These are phyloP conservation scores for Berkeleyomyces basicola DNA, from an alignment of 2,329 filamentous ascomycete genomes.

Conservation along the genomic window DNA sequence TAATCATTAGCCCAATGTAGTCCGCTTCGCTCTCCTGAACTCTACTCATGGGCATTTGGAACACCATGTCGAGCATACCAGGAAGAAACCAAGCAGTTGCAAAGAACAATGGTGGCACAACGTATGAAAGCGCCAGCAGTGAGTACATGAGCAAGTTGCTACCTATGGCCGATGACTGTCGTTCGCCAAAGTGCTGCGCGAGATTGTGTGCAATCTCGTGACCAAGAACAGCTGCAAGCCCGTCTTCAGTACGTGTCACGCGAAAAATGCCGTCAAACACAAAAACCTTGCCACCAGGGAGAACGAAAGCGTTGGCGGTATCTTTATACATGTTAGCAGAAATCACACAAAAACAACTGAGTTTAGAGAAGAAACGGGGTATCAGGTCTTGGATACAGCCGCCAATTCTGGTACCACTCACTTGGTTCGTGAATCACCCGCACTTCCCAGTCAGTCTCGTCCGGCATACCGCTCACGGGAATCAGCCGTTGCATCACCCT, in stretches of 20 bases:
- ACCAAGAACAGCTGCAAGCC: conserved; percentile 57
- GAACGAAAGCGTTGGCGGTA: conserved; percentile 57
- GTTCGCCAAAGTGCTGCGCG: conserved; percentile 51
- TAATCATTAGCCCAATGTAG: conserved; percentile 68
- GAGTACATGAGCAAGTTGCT: conserved; percentile 34
- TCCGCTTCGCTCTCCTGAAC: conserved; percentile 64
- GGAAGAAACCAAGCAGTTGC: conserved; percentile 28
- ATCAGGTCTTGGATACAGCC: not conserved
- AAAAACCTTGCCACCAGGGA: conserved; percentile 66
- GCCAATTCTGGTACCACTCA: conserved; percentile 18
- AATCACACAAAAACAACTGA: not conserved
- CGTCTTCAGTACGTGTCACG: conserved; percentile 49
- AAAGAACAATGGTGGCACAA: conserved; percentile 26
- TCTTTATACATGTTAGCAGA: conserved; percentile 17
- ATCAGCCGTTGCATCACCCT: conserved; percentile 50
- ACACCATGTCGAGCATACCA: conserved; percentile 43
- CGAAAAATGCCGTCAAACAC: conserved; percentile 57
- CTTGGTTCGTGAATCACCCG: conserved; percentile 52
- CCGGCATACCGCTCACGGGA: conserved; percentile 43
- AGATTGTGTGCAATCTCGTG: conserved; percentile 70
- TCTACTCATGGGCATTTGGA: conserved; percentile 50
- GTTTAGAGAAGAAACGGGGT: not conserved
- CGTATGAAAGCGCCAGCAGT: conserved; percentile 31
- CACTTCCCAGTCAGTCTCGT: conserved; percentile 48
- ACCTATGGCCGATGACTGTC: conserved; percentile 36